phyloP scores from a whole-genome alignment of 768 basidiomycete species.

The Trametes maxima region DNA sequence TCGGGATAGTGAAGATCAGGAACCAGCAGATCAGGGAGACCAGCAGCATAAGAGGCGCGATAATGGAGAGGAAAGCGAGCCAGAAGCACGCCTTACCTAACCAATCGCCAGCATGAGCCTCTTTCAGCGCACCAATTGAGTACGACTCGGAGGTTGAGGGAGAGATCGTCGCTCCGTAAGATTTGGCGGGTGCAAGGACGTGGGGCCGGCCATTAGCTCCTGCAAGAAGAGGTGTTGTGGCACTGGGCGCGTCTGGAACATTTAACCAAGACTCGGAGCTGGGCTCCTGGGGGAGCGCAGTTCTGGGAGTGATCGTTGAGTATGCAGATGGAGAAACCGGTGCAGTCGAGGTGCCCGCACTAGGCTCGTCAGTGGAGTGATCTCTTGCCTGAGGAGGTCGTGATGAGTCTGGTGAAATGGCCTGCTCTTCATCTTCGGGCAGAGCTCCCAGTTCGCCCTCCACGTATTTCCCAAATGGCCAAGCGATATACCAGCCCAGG shows the following conservation, averaged over 20 bases:
- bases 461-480: conserved; percentile 99
- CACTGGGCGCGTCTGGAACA: conserved; percentile 35
- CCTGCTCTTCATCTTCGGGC: conserved; percentile 38
- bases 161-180: conserved; percentile 64
- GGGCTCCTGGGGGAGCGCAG: conserved; percentile 35
- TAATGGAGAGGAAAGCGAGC: conserved; percentile 70
- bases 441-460: conserved; percentile 67
- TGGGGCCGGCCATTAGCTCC: conserved; percentile 31
- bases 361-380: conserved; percentile 35
- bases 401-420: conserved; percentile 4
- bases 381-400: conserved; percentile 36
- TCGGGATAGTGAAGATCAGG: conserved; percentile 93
- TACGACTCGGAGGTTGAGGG: conserved; percentile 27
- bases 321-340: conserved; percentile 40
- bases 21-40: conserved; percentile 94
- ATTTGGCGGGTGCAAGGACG: conserved; percentile 45
- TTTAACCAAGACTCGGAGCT: conserved; percentile 47
- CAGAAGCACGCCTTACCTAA: conserved; percentile 83
- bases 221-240: conserved; percentile 51
- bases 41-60: conserved; percentile 86
- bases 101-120: conserved; percentile 43
- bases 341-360: conserved; percentile 27
- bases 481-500: conserved; percentile 92
- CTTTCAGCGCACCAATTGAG: conserved; percentile 18
- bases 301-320: conserved; percentile 47